Conservation (phyloP, 352 stramenopile species). For the Paralagenidium karlingii region DNA sequence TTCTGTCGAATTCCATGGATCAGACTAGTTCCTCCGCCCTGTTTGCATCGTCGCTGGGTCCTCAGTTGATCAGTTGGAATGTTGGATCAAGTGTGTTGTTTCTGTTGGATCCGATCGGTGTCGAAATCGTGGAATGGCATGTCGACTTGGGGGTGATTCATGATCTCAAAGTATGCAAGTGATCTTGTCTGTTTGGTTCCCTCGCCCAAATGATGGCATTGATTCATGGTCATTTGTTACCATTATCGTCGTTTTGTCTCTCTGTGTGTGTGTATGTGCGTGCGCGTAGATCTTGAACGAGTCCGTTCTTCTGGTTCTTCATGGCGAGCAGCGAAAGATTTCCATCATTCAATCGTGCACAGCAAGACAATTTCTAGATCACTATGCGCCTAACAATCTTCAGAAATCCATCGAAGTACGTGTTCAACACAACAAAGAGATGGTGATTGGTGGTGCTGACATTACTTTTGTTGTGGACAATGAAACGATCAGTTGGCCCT, state of each 20-base stretch:
- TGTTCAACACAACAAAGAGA: no score
- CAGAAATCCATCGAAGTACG: conserved; percentile 52
- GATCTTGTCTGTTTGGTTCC: no score
- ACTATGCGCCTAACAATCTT: conserved; percentile 46
- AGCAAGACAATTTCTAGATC: conserved; percentile 52
- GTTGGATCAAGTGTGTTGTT: conserved; percentile 67
- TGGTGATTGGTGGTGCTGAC: neutral
- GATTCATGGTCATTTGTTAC: no score
- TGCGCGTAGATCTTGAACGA: conserved; percentile 45
- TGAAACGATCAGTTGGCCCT: conserved; percentile 33
- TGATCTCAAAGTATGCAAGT: conserved; percentile 50
- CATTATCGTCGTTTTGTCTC: neutral
- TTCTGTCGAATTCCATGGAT: no score
- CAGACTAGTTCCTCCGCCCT: no score
- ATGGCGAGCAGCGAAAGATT: conserved; percentile 62
- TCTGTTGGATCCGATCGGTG: conserved; percentile 65
- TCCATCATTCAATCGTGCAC: conserved; percentile 64
- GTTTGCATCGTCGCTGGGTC: no score
- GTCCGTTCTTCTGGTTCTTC: conserved; percentile 48
- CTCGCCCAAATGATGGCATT: no score
- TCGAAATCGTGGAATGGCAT: conserved; percentile 83
- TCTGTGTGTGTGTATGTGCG: neutral
- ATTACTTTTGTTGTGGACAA: neutral
- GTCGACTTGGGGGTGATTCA: conserved; percentile 76
- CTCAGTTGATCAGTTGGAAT: conserved; percentile 74